Base-by-base conservation (phyloP, 2,329 filamentous ascomycete species). In the Biscogniauxia mediterranea region DNA sequence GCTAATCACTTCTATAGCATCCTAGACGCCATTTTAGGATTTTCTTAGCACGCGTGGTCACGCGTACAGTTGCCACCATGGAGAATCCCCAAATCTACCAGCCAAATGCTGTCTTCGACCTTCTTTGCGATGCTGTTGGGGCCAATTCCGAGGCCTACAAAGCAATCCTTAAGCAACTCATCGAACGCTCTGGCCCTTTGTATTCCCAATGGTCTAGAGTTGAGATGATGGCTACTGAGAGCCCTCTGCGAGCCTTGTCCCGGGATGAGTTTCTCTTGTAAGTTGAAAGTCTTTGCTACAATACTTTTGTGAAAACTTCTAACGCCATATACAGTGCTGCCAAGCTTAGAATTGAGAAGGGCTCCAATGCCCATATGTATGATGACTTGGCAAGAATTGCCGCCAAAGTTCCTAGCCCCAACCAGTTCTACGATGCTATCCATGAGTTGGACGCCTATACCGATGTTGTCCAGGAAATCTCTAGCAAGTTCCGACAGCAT, bases 201-300 rank as follows among this genome's bases (percentile, higher is more conserved):
- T 11, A n/a, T n/a, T 17, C 38, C 15, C 7, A 46, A 6, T 46
- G 13, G 6, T 15, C 11, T n/a, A 46, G 62, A 7, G 52, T 65
- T 13, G 13, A 57, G 21, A 42, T 60, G 19, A 62, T 60, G 55
- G 61, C 62, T 20, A 58, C 63, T 20, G 62, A 57, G 20, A 63
- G 63, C n/a, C 58, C 63, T 21, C 26, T 67, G 9, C 56, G 58
- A 55, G 52, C 64, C 55, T 11, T 67, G 11, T 62, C 63, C 5
- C 58, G 61, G 13, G 65, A 67, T 42, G 63, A 67, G 54, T 53
- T 65, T 15, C 61, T 57, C 51, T 65, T 64, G 65, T 67, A 61
- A 26, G 63, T 60, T n/a, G 32, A 23, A 15, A 21, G 8, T 46
- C 50, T n/a, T 26, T 15, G 11, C 25, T 46, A 54, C 23, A 17